phyloP scores from a whole-genome alignment of 495 filamentous ascomycete species.

The Neurospora sp. region DNA sequence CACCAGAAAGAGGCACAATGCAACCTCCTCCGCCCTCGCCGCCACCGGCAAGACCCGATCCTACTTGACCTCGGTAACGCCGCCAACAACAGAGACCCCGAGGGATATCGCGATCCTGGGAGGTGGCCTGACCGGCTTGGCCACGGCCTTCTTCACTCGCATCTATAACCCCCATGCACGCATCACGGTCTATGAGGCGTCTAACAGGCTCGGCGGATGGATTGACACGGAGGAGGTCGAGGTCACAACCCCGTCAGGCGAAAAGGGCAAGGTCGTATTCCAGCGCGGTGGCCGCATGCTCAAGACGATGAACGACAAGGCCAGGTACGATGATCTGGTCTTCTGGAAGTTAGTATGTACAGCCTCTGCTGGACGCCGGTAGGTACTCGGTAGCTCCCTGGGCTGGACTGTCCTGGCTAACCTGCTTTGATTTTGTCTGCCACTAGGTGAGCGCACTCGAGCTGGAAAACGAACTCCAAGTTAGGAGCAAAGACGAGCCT shows the following conservation, averaged over 20 bases:
- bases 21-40: not conserved
- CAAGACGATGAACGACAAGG: conserved; percentile 29
- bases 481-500: conserved; percentile 33
- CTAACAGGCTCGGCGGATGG: conserved; percentile 70
- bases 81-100: conserved; percentile 3
- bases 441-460: conserved; percentile 53
- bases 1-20: not conserved
- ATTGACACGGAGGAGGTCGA: conserved; percentile 55
- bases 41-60: not conserved
- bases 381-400: not conserved
- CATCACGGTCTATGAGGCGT: conserved; percentile 73
- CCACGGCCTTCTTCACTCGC: conserved; percentile 64
- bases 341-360: conserved; percentile 36
- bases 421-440: not conserved
- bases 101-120: conserved; percentile 66
- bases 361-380: not conserved
- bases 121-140: conserved; percentile 84
- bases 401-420: not conserved
- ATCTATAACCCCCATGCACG: conserved; percentile 42
- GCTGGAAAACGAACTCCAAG: conserved; percentile 49
- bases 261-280: conserved; percentile 52
- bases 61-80: conserved; percentile 7
- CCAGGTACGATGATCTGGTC: conserved; percentile 30
- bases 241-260: conserved; percentile 36
- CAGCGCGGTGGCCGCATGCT: conserved; percentile 82